A percentile compares a stretch with the other conserved stretches of the same genome.
Conservation (phyloP, 805 yeast genomes). For the Candida khao-thaluensis region DNA sequence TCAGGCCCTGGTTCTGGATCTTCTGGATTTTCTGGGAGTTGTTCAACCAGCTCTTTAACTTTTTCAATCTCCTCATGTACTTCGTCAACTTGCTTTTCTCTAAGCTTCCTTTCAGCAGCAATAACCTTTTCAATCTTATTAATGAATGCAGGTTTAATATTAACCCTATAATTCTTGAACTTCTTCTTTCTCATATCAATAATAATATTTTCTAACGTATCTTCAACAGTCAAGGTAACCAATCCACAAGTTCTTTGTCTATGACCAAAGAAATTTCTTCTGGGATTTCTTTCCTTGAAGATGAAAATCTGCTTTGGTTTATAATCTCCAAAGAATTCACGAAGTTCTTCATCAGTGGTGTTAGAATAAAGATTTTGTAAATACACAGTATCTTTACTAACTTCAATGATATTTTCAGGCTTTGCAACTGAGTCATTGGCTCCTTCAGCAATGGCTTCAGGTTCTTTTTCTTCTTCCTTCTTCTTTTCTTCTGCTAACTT, state of each 20-base stretch:
- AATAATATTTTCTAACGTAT: conserved; percentile 44
- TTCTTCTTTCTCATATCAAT: conserved; percentile 35
- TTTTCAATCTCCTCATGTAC: no score
- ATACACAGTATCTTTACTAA: conserved; percentile 47
- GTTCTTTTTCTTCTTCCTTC: background rate
- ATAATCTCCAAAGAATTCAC: conserved; percentile 44
- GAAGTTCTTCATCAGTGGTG: conserved; percentile 44
- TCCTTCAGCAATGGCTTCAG: background rate
- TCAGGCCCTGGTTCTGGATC: no score
- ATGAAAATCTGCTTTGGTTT: conserved; percentile 49
- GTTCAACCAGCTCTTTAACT: no score
- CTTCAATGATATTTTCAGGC: background rate
- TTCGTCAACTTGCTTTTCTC: background rate
- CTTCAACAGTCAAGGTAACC: conserved; percentile 46
- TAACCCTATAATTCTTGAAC: conserved; percentile 28
- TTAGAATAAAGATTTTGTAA: conserved; percentile 40
- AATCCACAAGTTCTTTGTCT: conserved; percentile 30
- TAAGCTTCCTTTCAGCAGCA: conserved; percentile 19
- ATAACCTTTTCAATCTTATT: conserved; percentile 47
- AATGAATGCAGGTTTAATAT: conserved; percentile 39
- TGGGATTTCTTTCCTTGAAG: conserved; percentile 35
- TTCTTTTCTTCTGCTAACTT: background rate
- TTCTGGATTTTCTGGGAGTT: no score
- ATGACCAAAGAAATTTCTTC: conserved; percentile 18
- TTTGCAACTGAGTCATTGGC: background rate